These are phyloP conservation scores for Pisolithus marmoratus DNA, from an alignment of 768 basidiomycete genomes.

Conservation along the genomic window DNA sequence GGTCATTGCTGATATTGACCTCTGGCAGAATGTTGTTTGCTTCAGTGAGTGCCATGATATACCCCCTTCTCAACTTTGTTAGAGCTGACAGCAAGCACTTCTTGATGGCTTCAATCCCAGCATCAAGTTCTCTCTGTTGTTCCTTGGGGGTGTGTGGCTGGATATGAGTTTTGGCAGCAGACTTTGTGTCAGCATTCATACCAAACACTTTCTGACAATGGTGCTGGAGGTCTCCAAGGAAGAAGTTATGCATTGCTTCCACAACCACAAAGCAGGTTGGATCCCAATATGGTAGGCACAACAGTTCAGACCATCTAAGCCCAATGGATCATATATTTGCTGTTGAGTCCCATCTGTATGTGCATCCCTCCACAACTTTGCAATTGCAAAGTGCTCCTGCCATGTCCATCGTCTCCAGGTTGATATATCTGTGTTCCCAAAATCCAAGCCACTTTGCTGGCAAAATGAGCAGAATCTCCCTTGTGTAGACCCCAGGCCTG, in stretches of 20 bases:
- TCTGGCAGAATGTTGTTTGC: neutral
- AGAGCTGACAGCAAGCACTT: neutral
- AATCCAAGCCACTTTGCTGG: constrained; percentile 3
- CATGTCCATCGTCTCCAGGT: constrained; percentile 14
- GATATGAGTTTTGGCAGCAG: neutral
- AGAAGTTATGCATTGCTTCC: constrained; percentile 36
- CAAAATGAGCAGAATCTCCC: constrained; percentile 23
- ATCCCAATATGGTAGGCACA: constrained; percentile 33
- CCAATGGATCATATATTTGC: constrained; percentile 13
- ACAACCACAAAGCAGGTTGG: constrained; percentile 22
- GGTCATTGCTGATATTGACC: too few relatives aligned
- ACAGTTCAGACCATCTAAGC: constrained; percentile 25
- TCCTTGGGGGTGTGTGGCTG: neutral
- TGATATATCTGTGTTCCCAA: constrained; percentile 15
- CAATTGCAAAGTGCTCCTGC: constrained; percentile 12
- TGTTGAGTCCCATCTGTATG: constrained; percentile 9
- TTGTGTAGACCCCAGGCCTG: constrained; percentile 4
- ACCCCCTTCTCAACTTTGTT: neutral
- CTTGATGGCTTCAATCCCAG: neutral
- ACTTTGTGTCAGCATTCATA: constrained; percentile 4
- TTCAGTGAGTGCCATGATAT: neutral
- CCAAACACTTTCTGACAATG: constrained; percentile 14
- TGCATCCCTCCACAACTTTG: constrained; percentile 11
- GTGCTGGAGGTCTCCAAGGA: constrained; percentile 11
- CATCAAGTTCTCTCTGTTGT: neutral